Percentiles rank a stretch among this genome's conserved stretches.
Conservation (phyloP, 306 rosid species). For the Hippophae gyantsensis region DNA sequence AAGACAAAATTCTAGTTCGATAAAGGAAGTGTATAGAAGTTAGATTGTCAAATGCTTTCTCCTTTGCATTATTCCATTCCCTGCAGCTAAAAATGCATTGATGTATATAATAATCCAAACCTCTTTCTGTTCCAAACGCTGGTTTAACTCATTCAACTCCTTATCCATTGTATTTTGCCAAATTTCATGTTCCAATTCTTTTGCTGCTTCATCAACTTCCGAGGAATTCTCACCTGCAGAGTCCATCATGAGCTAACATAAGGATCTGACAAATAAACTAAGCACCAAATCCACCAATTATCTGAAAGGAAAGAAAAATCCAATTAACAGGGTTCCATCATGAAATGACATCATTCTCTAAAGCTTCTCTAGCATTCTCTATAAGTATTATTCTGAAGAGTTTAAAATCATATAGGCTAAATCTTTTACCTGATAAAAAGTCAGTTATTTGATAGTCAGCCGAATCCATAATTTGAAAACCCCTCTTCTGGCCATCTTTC, state of each 20-base stretch:
- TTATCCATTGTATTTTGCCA: slow-evolving; percentile 61
- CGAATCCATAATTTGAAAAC: slow-evolving; percentile 36
- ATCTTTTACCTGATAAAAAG: slow-evolving; percentile 41
- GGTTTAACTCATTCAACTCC: slow-evolving; percentile 65
- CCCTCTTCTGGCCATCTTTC: slow-evolving; percentile 47
- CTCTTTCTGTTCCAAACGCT: slow-evolving; percentile 78
- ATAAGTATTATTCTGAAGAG: slow-evolving; percentile 6
- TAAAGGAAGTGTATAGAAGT: neutral
- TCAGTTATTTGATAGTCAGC: slow-evolving; percentile 43
- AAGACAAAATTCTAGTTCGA: neutral
- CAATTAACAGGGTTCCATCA: no score
- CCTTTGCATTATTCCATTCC: neutral
- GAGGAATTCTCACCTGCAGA: slow-evolving; percentile 41
- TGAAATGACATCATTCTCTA: no score
- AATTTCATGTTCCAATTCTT: slow-evolving; percentile 62
- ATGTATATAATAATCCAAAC: slow-evolving; percentile 23
- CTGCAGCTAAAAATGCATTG: neutral
- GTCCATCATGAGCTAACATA: slow-evolving; percentile 9
- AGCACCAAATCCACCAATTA: neutral
- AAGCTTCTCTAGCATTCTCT: slow-evolving; percentile 2
- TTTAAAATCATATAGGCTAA: slow-evolving; percentile 7
- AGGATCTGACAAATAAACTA: neutral
- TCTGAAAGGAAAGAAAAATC: neutral
- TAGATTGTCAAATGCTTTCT: slow-evolving; percentile 1
- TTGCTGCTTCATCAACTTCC: slow-evolving; percentile 50